phyloP scores from a whole-genome alignment of 1,284 basidiomycete genomes.

The Cutaneotrichosporon sp. region DNA sequence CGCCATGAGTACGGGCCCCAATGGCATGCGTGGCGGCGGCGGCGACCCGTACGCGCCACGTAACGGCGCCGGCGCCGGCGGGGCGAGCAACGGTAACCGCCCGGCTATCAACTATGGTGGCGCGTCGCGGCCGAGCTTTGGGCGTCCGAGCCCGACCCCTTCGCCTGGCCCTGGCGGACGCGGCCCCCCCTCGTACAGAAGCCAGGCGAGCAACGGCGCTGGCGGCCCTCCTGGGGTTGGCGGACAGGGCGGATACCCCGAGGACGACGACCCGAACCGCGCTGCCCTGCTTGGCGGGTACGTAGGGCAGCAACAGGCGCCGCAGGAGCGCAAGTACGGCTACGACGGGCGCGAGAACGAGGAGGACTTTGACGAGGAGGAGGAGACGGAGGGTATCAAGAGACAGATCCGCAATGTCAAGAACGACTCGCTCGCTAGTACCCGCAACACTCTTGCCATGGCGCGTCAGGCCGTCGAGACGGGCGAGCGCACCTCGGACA shows the following conservation, averaged over 20 bases:
- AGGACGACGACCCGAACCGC: slow-evolving; percentile 56
- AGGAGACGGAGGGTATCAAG: slow-evolving; percentile 95
- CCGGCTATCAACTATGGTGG: neutral
- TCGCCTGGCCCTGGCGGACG: slow-evolving; percentile 17
- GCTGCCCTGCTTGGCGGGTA: slow-evolving; percentile 52
- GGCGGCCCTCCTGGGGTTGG: neutral
- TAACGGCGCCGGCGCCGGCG: neutral
- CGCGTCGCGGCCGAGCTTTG: slow-evolving; percentile 12
- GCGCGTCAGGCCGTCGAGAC: slow-evolving; percentile 96
- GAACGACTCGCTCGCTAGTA: slow-evolving; percentile 85
- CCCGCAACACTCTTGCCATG: slow-evolving; percentile 81
- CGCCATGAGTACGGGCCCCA: slow-evolving; percentile 14
- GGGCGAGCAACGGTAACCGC: slow-evolving; percentile 6
- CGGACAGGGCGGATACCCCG: neutral
- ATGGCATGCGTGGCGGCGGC: neutral
- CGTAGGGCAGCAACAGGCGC: slow-evolving; percentile 3
- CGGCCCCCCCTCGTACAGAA: neutral
- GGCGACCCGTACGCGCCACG: neutral
- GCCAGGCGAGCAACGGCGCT: neutral
- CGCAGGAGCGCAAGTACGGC: slow-evolving; percentile 48
- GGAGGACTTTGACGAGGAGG: slow-evolving; percentile 75
- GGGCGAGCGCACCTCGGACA: slow-evolving; percentile 75
- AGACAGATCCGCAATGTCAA: slow-evolving; percentile 84
- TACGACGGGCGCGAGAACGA: slow-evolving; percentile 46
- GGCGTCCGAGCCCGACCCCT: too few relatives aligned